phyloP scores from a whole-genome alignment of 768 basidiomycete genomes.

The Saitozyma podzolica region DNA sequence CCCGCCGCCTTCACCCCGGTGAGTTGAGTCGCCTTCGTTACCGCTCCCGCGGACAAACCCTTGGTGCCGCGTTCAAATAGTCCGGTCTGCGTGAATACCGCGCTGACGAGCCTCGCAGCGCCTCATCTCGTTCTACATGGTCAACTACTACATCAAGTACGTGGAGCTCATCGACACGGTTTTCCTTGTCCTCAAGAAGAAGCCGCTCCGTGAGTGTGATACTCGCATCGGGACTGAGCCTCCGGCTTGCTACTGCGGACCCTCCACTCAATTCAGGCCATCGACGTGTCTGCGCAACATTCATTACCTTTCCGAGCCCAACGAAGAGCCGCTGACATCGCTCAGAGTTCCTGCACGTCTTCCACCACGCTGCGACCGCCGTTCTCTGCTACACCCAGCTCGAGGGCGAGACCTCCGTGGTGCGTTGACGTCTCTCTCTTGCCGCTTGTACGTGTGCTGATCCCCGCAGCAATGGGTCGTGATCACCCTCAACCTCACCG shows the following conservation, averaged over 20 bases:
- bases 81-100: not conserved
- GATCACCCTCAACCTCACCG: conserved; percentile 82
- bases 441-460: conserved; percentile 1
- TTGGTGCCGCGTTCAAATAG: not conserved
- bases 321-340: not conserved
- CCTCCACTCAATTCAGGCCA: too few species aligned
- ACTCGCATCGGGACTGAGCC: not conserved
- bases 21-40: conserved; percentile 50
- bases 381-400: conserved; percentile 91
- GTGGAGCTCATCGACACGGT: conserved; percentile 94
- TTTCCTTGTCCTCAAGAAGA: conserved; percentile 97
- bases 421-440: conserved; percentile 56
- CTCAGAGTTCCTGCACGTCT: conserved; percentile 93
- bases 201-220: conserved; percentile 73
- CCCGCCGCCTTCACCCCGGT: conserved; percentile 82
- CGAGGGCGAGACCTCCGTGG: conserved; percentile 89
- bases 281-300: too few species aligned
- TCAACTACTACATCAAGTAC: conserved; percentile 99
- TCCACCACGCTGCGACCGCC: conserved; percentile 98
- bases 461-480: conserved; percentile 86
- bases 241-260: not conserved
- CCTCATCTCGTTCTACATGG: conserved; percentile 94
- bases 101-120: conserved; percentile 57
- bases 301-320: too few species aligned
- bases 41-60: too few species aligned